A percentile compares a stretch with the other conserved stretches of the same genome.
Conservation (phyloP, 2,329 filamentous ascomycete species). For the Chaetomiaceae sp. region DNA sequence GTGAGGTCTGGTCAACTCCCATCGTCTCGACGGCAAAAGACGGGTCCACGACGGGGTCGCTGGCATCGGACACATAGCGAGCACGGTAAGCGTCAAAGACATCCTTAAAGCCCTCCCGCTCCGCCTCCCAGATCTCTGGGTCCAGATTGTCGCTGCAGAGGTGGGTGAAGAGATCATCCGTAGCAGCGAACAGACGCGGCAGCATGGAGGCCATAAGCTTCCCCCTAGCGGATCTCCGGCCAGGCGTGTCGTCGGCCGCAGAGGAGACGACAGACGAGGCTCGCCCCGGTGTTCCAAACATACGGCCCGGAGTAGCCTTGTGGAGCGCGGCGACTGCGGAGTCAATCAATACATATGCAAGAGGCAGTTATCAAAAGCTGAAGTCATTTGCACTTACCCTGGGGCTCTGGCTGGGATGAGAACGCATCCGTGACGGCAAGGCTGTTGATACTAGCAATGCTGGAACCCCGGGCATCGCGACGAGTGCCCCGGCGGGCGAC, state of each 20-base stretch:
- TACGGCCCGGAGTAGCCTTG: neutral
- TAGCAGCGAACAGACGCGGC: slow-evolving; percentile 9
- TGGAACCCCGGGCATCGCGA: slow-evolving; percentile 9
- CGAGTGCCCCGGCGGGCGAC: slow-evolving; percentile 20
- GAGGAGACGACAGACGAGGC: slow-evolving; percentile 1
- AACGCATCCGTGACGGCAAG: slow-evolving; percentile 9
- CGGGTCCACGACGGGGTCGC: slow-evolving; percentile 16
- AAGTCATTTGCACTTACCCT: slow-evolving; percentile 12
- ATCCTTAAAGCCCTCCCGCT: neutral
- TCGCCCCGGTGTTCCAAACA: neutral
- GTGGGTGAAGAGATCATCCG: slow-evolving; percentile 17
- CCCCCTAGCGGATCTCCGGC: slow-evolving; percentile 1
- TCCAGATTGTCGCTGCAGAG: slow-evolving; percentile 7
- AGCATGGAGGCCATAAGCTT: slow-evolving; percentile 14
- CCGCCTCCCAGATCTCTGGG: slow-evolving; percentile 15
- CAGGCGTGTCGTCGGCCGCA: slow-evolving; percentile 4
- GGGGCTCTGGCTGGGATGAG: slow-evolving; percentile 19
- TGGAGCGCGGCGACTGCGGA: neutral
- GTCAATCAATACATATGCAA: neutral
- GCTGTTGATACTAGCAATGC: slow-evolving; percentile 17
- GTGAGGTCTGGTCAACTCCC: slow-evolving; percentile 4
- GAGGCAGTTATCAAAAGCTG: neutral
- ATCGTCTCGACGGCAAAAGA: slow-evolving; percentile 12
- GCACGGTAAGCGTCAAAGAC: slow-evolving; percentile 14
- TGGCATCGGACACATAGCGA: slow-evolving; percentile 9